Evolutionary conservation across 2,329 filamentous ascomycete species (phyloP), one percentile per base, ranked within the genome.

Genomic region (Metarhizium anisopliae): DNA sequence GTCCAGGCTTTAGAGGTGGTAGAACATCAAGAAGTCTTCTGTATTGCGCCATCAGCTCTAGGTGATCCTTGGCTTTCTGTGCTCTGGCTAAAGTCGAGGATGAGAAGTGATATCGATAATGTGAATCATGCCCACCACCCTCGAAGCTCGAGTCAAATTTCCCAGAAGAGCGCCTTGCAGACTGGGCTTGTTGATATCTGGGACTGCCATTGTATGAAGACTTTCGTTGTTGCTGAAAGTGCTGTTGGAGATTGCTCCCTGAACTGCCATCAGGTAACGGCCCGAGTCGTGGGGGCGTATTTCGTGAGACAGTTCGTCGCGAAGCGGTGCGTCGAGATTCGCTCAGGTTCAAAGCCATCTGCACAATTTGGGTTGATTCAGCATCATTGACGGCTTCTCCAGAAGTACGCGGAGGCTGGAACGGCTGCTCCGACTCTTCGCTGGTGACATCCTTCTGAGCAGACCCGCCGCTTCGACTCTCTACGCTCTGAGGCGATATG

Each of bases 311-410:
- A 68, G 67, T 84, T 70, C 74, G 80, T 70, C 76, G 81, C 69
- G 74, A 83, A 59, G 77, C 88, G 71, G 78, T 79, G 66, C 83
- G 83, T 60, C 84, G 83, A 65, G 86, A 89, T 70, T 96, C 90
- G 73, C 89, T 95, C 52, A 97, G 72, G 60, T 87, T 94, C 62
- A 97, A 73, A 1, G 93, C 93, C 81, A 97, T 89, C 65, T 91
- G 91, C 47, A 97, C 90, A 60, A 97, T 95, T 69, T 96, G 89
- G 4, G 87, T 83, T 7, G 92, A 87, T 65, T 96, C 92, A 58
- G 87, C 79, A 63, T 90, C 84, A 20, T 88, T 67, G 5, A 69
- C 63, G 14, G 42, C 30, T 8, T 58, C 54, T 2, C 18, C 38
- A 14, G 51, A 56, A 18, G 32, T 14, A 4, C n/a, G 47, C 8